A percentile compares a stretch with the other conserved stretches of the same genome.
phyloP scores from a whole-genome alignment of 139 green algal species.

The Coelastrella sp. region DNA sequence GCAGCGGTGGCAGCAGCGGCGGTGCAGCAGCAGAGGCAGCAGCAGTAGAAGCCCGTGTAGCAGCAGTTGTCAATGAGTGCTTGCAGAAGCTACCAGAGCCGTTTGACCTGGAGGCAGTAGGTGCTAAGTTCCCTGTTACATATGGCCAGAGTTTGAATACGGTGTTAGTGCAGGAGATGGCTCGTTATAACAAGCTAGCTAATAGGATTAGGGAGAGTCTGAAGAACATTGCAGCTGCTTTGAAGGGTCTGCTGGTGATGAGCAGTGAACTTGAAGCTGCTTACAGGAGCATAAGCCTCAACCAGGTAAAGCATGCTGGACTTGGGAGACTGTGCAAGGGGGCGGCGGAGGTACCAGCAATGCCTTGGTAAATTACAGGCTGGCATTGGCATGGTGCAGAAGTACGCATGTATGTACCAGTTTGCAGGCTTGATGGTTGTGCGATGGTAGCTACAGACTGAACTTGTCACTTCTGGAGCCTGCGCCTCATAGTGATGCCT shows the following conservation, averaged over 20 bases:
- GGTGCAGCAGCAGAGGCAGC: slow-evolving; percentile 48
- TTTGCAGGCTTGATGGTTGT: no score
- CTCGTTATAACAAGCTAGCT: slow-evolving; percentile 79
- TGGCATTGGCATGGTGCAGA: no score
- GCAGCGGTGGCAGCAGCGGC: slow-evolving; percentile 54
- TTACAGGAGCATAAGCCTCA: slow-evolving; percentile 75
- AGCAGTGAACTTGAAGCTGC: slow-evolving; percentile 78
- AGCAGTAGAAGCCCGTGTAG: slow-evolving; percentile 58
- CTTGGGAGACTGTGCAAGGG: no score
- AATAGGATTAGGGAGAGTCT: slow-evolving; percentile 69
- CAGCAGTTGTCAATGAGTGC: slow-evolving; percentile 60
- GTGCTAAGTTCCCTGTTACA: slow-evolving; percentile 62
- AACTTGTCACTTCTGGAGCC: no score
- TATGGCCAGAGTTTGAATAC: slow-evolving; percentile 78
- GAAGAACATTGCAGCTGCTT: slow-evolving; percentile 67
- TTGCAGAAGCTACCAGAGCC: slow-evolving; percentile 69
- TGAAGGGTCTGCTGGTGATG: slow-evolving; percentile 86
- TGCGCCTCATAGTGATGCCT: no score
- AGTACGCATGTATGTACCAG: no score
- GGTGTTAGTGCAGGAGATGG: slow-evolving; percentile 74
- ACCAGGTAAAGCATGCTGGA: slow-evolving; percentile 45
- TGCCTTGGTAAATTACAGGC: no score
- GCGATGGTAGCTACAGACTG: no score
- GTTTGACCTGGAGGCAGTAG: slow-evolving; percentile 77
- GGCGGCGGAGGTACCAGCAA: no score